Conservation (phyloP, 164 flowering plant species). For the Magnolia changhungtana region DNA sequence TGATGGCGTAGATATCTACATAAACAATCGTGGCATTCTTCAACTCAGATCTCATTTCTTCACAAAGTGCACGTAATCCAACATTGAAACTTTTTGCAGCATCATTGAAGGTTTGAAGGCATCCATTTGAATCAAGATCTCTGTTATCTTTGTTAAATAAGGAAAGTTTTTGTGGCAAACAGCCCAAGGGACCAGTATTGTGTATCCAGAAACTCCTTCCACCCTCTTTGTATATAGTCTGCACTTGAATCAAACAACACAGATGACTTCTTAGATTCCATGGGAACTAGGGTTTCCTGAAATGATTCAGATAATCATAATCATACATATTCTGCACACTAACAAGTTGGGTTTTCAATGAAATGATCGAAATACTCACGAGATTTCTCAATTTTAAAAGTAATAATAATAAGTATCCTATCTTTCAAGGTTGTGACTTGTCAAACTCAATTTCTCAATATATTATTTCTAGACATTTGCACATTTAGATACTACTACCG, state of each 20-base stretch:
- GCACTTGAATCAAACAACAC: conserved; percentile 1
- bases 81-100: conserved; percentile 45
- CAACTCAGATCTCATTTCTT: conserved; percentile 26
- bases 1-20: conserved; percentile 48
- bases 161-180: conserved; percentile 50
- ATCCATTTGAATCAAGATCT: conserved; percentile 41
- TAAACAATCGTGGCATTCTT: conserved; percentile 41
- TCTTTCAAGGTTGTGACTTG: too few relatives aligned
- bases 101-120: conserved; percentile 38
- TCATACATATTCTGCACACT: background rate
- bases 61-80: conserved; percentile 26
- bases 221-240: conserved; percentile 45
- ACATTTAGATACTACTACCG: too few relatives aligned
- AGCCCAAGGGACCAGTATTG: conserved; percentile 60
- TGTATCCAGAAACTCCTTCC: conserved; percentile 67
- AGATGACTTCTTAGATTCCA: background rate
- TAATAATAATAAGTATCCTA: too few relatives aligned
- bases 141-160: conserved; percentile 15
- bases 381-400: background rate
- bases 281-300: background rate
- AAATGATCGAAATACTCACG: background rate
- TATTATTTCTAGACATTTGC: too few relatives aligned
- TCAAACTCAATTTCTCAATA: too few relatives aligned
- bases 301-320: background rate
- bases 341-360: too few relatives aligned